These are phyloP conservation scores for Pilobolus umbonatus DNA, from an alignment of 192 early-diverging fungal genomes.

Conservation along the genomic window DNA sequence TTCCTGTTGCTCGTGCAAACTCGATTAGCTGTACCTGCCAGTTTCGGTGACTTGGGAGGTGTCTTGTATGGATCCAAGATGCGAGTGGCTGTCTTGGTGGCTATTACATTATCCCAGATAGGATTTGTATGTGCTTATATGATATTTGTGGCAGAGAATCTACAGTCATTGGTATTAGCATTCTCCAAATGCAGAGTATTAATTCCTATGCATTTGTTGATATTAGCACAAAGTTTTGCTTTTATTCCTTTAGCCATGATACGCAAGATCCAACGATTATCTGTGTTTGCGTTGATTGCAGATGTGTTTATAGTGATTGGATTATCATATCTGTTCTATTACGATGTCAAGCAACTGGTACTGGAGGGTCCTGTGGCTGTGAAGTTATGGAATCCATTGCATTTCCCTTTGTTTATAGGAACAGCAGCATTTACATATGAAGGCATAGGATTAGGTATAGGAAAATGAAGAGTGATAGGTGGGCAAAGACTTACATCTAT, in stretches of 20 bases:
- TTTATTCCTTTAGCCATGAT: slow-evolving; percentile 89
- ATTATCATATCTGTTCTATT: slow-evolving; percentile 75
- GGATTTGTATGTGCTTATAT: slow-evolving; percentile 92
- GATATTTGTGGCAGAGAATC: slow-evolving; percentile 88
- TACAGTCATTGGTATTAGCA: slow-evolving; percentile 71
- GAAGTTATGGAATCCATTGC: slow-evolving; percentile 57
- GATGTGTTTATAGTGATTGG: slow-evolving; percentile 90
- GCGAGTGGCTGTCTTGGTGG: slow-evolving; percentile 53
- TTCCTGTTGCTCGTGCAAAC: slow-evolving; percentile 67
- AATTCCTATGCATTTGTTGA: slow-evolving; percentile 46
- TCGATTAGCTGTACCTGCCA: slow-evolving; percentile 55
- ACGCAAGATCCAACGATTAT: slow-evolving; percentile 83
- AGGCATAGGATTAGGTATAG: slow-evolving; percentile 65
- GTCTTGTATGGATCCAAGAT: slow-evolving; percentile 60
- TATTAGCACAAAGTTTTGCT: slow-evolving; percentile 69
- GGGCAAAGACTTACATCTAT: neutral
- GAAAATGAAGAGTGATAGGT: neutral
- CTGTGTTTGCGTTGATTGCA: slow-evolving; percentile 77
- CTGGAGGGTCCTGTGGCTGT: slow-evolving; percentile 61
- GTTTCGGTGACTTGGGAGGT: slow-evolving; percentile 67
- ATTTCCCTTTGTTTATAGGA: slow-evolving; percentile 86
- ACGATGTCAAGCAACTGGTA: slow-evolving; percentile 61
- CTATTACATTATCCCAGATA: slow-evolving; percentile 52
- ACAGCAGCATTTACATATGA: slow-evolving; percentile 94
- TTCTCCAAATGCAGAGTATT: slow-evolving; percentile 64